Evolutionary conservation across 768 basidiomycete species (phyloP), one percentile per base, ranked within the genome.

Genomic region (Suillus weaverae): DNA sequence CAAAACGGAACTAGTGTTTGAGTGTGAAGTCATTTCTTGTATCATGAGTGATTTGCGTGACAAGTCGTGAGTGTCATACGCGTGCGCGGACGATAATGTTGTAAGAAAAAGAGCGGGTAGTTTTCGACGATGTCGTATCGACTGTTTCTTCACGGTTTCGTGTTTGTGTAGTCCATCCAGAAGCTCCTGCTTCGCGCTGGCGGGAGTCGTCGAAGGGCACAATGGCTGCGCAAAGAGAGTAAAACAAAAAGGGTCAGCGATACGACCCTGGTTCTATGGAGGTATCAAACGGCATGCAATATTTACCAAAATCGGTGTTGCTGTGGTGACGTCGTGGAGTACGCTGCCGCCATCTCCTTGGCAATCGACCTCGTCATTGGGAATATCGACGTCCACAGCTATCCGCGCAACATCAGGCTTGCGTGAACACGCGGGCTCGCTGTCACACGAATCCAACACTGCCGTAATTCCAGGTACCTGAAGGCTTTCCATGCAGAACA

Each of bases 271-370:
- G 48, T 50, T 39, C 60, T 62, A 65, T 46, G 64, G 61, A 50
- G 57, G 39, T 59, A 60, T 60, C 62, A 68, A 30, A 53, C 66
- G 67, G 67, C 71, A 66, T 44, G 54, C 60, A 66, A 68, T 67
- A 64, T 57, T 70, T 74, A 75, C 74, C 74, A 72, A 70, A 72
- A 69, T 69, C 68, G 72, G 68, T 63, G 67, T 73, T 73, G 69
- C 67, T 62, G 62, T 66, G 66, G 54, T 64, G 56, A 74, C 73
- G 68, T 71, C 70, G 69, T 60, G 60, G 62, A 64, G 61, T 59
- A 53, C 26, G 60, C 68, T 64, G 63, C 65, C 62, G 61, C 56
- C 61, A 53, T 67, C 71, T 63, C 57, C 65, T 50, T 64, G 68
- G 67, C 54, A 64, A 36, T 67, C 10, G 22, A 44, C 48, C n/a